Evolutionary conservation across 345 rosid species (phyloP), one percentile per base, ranked within the genome.

Genomic region (Syzygium jambos): DNA sequence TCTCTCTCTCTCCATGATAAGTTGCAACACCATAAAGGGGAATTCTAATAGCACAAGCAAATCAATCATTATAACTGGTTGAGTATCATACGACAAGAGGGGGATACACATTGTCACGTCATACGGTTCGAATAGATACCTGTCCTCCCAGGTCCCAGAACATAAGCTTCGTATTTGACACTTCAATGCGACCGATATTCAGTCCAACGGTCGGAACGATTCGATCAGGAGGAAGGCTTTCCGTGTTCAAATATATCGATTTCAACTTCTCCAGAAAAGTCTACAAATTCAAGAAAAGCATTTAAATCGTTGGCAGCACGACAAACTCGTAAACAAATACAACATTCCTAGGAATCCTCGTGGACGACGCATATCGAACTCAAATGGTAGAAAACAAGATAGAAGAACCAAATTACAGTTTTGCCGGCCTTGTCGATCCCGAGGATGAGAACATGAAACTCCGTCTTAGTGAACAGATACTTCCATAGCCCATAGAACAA

Each of bases 81-180:
- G 80, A 73, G 80, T 25, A 73, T 34, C 49, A 34, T 34, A 17
- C 49, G 12, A 51, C 59, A 52, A 29, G 34, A 84, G 85, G 27
- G 56, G 57, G 41, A 46, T 38, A 59, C 21, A 51, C 53, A 65
- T 51, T 65, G 13, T 85, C n/a, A 38, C 12, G 11, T 53, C 49
- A 10, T 27, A 53, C 25, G 11, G 83, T 83, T 38, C 68, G 78
- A 61, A 89, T 89, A 87, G 14, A 73, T 88, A 96, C 99, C 98
- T 98, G 99, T 88, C 99, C 99, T 51, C 99, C 99, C 19, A 98
- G 93, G 89, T 98, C 99, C 99, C 99, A 98, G 87, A 96, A 96
- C 78, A 98, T 94, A 25, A 98, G 96, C 92, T 98, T 98, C 34
- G 98, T 85, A 91, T 94, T 95, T 51, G 96, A 86, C 87, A 92